Evolutionary conservation across 2,329 filamentous ascomycete genomes (phyloP).

Genomic region (Lachnellula willkommii): DNA sequence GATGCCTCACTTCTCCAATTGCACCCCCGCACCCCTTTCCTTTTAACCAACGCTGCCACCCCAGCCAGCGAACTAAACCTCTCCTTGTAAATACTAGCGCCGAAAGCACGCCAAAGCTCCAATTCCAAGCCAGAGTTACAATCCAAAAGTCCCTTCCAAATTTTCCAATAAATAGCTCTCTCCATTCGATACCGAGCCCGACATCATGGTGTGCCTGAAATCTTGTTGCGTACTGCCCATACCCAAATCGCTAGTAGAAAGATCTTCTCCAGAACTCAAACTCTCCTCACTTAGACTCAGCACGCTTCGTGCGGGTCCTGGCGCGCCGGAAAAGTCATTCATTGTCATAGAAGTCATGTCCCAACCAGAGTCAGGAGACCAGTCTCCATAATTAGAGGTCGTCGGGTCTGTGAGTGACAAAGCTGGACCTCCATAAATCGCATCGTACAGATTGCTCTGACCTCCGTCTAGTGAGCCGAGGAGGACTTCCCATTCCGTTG

Average conservation of each 20-base stretch:
- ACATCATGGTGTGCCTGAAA: constrained; percentile 15
- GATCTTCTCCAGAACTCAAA: constrained; percentile 46
- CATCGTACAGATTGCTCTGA: constrained; percentile 76
- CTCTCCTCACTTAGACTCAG: constrained; percentile 57
- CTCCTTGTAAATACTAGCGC: background rate
- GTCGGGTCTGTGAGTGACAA: constrained; percentile 19
- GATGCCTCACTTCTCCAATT: background rate
- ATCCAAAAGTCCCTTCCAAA: constrained; percentile 37
- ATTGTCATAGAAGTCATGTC: constrained; percentile 36
- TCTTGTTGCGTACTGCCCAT: constrained; percentile 15
- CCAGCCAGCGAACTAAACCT: background rate
- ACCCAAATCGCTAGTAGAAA: constrained; percentile 25
- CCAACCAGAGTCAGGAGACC: constrained; percentile 53
- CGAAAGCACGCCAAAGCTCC: background rate
- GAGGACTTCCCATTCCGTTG: constrained; percentile 76
- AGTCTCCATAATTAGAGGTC: constrained; percentile 34
- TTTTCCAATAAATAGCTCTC: constrained; percentile 29
- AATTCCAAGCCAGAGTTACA: constrained; percentile 22
- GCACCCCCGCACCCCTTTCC: background rate
- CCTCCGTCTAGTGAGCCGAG: constrained; percentile 75
- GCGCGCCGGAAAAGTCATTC: constrained; percentile 31
- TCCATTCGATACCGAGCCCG: constrained; percentile 4
- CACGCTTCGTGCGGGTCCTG: constrained; percentile 45
- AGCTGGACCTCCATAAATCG: constrained; percentile 66
- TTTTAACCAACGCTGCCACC: background rate